Percentiles rank a stretch among this genome's conserved stretches.
Evolutionary conservation across 345 rosid species (phyloP).

Genomic region (Psidium friedrichsthalianum): DNA sequence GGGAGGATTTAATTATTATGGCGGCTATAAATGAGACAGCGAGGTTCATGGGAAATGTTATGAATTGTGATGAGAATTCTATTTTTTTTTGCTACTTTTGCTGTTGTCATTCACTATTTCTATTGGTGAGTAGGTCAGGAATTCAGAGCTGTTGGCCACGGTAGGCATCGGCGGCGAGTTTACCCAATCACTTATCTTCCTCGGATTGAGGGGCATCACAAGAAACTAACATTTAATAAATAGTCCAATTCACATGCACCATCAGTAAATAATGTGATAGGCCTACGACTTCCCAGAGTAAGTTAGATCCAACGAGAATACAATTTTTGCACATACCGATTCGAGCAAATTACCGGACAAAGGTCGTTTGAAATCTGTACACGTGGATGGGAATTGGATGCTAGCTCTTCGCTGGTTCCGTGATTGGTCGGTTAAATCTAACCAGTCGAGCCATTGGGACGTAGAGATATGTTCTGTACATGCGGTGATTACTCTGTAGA

Average conservation of each 20-base stretch:
- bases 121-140: not conserved
- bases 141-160: not conserved
- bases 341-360: not conserved
- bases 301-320: not conserved
- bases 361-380: not conserved
- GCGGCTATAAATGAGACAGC: not conserved
- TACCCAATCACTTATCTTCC: not conserved
- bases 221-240: not conserved
- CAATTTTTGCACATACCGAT: not conserved
- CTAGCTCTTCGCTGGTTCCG: not conserved
- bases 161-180: not conserved
- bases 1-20: not conserved
- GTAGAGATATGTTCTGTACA: accelerated
- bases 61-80: not conserved
- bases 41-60: not conserved
- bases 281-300: not conserved
- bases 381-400: not conserved
- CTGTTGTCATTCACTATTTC: not conserved
- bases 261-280: not conserved
- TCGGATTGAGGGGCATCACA: not conserved
- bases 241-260: not conserved
- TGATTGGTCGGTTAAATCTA: not conserved
- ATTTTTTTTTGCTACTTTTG: not conserved
- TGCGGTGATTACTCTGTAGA: accelerated
- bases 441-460: accelerated